Base-by-base conservation (phyloP, 495 filamentous ascomycete species). In the Xylaria sp. region DNA sequence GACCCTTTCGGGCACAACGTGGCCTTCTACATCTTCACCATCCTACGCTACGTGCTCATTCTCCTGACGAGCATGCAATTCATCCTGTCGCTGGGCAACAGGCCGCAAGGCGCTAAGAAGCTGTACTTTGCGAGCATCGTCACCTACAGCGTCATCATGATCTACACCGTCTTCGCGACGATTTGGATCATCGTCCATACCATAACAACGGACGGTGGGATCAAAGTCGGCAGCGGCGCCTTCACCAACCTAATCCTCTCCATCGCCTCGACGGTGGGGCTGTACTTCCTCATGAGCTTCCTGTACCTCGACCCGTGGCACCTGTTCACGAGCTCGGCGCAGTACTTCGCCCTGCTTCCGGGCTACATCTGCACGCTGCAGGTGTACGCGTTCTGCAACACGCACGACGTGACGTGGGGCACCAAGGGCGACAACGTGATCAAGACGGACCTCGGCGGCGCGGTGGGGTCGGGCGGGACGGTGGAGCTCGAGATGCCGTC, bases 371-470 rank as follows among this genome's bases (percentile, higher is more conserved):
- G 96, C 86, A 98, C 93, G 0, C 84, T 99, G 35, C 97, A 98
- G 80, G 94, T 98, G 48, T 99, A 99, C 85, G 96, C 96, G 44
- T 98, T 99, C 81, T 99, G 96, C 86, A 99, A 99, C 86, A 97
- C 96, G 48, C 96, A 99, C 87, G 96, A 99, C 82, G 94, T 99
- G 15, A 97, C 95, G 5, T 99, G 96, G 96, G 96, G 96, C 57
- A 99, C 97, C 31, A 99, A 99, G 80, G 97, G 97, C 68, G 97
- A 99, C 84, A 99, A 99, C 81, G 89, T 95, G 24, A 90, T 95
- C 74, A 90, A 92, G 78, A 97, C 90, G 52, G 97, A 99, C 79
- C 89, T 99, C 3, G 97, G 97, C 67, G 88, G 92, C 19, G 96
- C 96, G 9, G 85, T 90, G 11, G 88, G 88, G 37, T 88, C 92